Conservation (phyloP, 768 basidiomycete species). For the Collybiopsis confluens region DNA sequence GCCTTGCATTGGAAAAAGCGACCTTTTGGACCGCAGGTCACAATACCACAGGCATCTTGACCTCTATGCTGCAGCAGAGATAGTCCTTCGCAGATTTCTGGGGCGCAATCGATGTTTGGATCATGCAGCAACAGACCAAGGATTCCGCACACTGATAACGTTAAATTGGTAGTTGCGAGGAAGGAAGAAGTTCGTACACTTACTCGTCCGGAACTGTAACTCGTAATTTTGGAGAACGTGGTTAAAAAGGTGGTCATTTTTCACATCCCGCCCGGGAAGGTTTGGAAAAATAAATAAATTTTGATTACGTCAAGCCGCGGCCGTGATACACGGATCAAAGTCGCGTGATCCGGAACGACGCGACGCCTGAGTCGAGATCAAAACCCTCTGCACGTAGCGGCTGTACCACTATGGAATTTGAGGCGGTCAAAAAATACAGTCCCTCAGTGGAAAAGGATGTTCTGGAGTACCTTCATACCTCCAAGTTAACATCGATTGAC, state of each 20-base stretch:
- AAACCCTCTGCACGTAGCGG: no score
- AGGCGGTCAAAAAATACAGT: no score
- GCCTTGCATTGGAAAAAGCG: slow-evolving; percentile 98
- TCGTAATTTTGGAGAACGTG: not conserved
- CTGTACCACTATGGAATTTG: no score
- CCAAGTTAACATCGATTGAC: no score
- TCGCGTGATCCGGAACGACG: no score
- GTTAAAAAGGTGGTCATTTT: slow-evolving; percentile 4
- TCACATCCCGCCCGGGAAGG: not conserved
- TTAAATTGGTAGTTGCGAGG: slow-evolving; percentile 13
- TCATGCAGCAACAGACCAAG: slow-evolving; percentile 85
- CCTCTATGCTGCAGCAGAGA: slow-evolving; percentile 94
- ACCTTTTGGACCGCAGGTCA: slow-evolving; percentile 93
- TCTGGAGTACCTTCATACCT: no score
- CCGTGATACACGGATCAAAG: no score
- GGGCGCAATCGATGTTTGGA: slow-evolving; percentile 64
- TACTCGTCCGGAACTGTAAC: not conserved
- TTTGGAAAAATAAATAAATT: not conserved
- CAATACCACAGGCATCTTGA: slow-evolving; percentile 96
- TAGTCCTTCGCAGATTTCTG: slow-evolving; percentile 93
- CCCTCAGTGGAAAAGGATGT: no score
- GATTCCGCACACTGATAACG: slow-evolving; percentile 78
- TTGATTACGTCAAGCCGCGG: not conserved
- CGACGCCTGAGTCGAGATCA: no score
- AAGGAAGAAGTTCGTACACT: not conserved